Percentiles rank a stretch among this genome's conserved stretches.
These are phyloP conservation scores for Paramyrothecium sp. DNA, from an alignment of 2,329 filamentous ascomycete species.

Conservation along the genomic window DNA sequence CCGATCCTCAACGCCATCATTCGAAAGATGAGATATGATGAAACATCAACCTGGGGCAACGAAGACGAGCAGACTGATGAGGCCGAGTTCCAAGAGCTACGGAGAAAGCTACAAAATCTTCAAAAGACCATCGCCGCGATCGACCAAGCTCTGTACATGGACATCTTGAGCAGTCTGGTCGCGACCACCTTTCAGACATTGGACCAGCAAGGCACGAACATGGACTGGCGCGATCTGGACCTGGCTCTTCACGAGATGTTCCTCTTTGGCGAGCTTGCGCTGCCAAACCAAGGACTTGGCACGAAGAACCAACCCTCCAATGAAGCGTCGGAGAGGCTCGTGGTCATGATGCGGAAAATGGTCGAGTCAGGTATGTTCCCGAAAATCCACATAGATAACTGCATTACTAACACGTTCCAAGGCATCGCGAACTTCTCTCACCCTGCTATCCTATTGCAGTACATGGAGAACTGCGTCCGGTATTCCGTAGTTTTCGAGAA, in stretches of 20 bases:
- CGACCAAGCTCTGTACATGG: conserved; percentile 84
- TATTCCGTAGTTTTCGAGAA: conserved; percentile 92
- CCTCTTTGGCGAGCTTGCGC: conserved; percentile 90
- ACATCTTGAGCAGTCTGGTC: conserved; percentile 85
- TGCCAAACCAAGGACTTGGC: conserved; percentile 83
- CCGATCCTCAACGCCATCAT: conserved; percentile 91
- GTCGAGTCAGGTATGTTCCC: conserved; percentile 76
- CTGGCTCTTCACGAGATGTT: conserved; percentile 94
- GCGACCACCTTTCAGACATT: conserved; percentile 81
- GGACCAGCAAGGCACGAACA: conserved; percentile 67
- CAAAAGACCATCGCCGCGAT: conserved; percentile 92
- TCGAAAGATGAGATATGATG: conserved; percentile 95
- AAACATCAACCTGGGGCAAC: conserved; percentile 88
- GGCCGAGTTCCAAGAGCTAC: conserved; percentile 92
- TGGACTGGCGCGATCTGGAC: conserved; percentile 95
- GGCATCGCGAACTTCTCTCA: conserved; percentile 84
- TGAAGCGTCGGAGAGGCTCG: conserved; percentile 75
- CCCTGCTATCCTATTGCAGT: conserved; percentile 89
- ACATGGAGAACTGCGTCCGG: conserved; percentile 97
- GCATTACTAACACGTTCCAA: conserved; percentile 33
- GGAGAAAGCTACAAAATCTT: conserved; percentile 83
- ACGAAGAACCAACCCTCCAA: conserved; percentile 80
- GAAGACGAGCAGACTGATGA: conserved; percentile 96
- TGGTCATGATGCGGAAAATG: conserved; percentile 94
- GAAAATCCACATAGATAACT: neutral